A percentile compares a stretch with the other conserved stretches of the same genome.
Conservation (phyloP, 2,329 filamentous ascomycete species). For the Arachnomyces sp. region DNA sequence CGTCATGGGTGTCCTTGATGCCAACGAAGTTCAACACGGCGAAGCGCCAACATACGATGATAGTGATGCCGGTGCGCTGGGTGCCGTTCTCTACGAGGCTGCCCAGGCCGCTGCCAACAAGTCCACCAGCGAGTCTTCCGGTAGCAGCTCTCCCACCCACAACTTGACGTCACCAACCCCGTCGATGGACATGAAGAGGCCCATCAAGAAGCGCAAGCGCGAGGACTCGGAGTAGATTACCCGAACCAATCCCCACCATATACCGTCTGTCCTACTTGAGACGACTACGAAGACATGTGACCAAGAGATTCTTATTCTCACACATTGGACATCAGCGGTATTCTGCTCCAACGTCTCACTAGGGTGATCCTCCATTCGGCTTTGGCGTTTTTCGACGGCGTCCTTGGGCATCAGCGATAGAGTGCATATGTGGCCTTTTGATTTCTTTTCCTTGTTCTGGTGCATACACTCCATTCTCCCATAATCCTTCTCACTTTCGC, state of each 20-base stretch:
- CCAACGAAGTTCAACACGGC: slow-evolving; percentile 47
- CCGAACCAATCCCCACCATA: slow-evolving; percentile 1
- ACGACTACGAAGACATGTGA: slow-evolving; percentile 31
- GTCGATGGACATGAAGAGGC: slow-evolving; percentile 36
- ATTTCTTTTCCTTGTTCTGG: slow-evolving; percentile 9
- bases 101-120: slow-evolving; percentile 63
- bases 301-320: slow-evolving; percentile 28
- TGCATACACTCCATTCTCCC: background rate
- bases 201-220: slow-evolving; percentile 74
- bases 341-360: background rate
- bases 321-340: background rate
- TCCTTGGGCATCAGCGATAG: too few species aligned
- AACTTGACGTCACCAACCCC: slow-evolving; percentile 16
- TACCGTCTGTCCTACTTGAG: slow-evolving; percentile 11
- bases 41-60: slow-evolving; percentile 38
- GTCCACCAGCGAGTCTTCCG: slow-evolving; percentile 35
- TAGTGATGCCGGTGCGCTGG: slow-evolving; percentile 57
- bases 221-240: slow-evolving; percentile 49
- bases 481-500: background rate
- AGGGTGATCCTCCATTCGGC: too few species aligned
- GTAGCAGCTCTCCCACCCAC: slow-evolving; percentile 20
- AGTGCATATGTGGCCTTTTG: slow-evolving; percentile 4
- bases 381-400: too few species aligned
- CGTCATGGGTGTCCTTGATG: slow-evolving; percentile 79
- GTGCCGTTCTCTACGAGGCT: slow-evolving; percentile 74